These are phyloP conservation scores for Nannizziopsis arthrosporioides DNA, from an alignment of 2,329 filamentous ascomycete species.

Conservation along the genomic window DNA sequence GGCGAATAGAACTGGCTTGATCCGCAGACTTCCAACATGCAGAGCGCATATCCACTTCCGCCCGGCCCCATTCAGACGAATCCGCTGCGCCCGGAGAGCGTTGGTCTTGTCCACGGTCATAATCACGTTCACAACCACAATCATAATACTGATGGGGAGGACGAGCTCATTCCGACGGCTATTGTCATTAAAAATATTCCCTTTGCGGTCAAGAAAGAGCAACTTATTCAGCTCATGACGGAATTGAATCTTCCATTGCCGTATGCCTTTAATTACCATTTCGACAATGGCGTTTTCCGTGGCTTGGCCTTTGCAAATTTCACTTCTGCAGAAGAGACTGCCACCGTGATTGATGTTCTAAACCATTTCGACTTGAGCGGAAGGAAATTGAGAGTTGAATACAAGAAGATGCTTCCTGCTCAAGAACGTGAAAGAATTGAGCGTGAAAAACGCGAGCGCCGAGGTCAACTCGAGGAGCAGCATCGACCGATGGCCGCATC, in stretches of 20 bases:
- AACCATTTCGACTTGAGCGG: conserved; percentile 95
- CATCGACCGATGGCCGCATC: conserved; percentile 58
- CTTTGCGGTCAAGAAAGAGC: conserved; percentile 95
- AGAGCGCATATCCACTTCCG: conserved; percentile 37
- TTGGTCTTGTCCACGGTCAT: conserved; percentile 19
- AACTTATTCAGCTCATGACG: conserved; percentile 84
- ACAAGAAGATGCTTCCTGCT: conserved; percentile 98
- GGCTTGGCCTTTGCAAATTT: conserved; percentile 97
- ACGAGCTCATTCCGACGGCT: conserved; percentile 92
- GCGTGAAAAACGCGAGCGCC: conserved; percentile 87
- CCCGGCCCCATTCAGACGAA: conserved; percentile 32
- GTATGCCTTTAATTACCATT: conserved; percentile 99
- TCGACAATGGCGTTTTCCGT: conserved; percentile 93
- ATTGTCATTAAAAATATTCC: conserved; percentile 99
- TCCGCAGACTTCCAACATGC: conserved; percentile 41
- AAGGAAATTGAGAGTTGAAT: conserved; percentile 87
- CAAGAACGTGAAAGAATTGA: conserved; percentile 93
- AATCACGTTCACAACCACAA: conserved; percentile 21
- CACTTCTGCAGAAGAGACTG: conserved; percentile 86
- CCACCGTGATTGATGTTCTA: conserved; percentile 80
- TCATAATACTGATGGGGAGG: conserved; percentile 38
- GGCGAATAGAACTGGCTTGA: conserved; percentile 50
- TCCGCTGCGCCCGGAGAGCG: conserved; percentile 33
- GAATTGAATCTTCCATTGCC: conserved; percentile 86
- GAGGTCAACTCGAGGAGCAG: conserved; percentile 93